Evolutionary conservation across 257 asterid species (phyloP).

Genomic region (Prunella vulgaris): DNA sequence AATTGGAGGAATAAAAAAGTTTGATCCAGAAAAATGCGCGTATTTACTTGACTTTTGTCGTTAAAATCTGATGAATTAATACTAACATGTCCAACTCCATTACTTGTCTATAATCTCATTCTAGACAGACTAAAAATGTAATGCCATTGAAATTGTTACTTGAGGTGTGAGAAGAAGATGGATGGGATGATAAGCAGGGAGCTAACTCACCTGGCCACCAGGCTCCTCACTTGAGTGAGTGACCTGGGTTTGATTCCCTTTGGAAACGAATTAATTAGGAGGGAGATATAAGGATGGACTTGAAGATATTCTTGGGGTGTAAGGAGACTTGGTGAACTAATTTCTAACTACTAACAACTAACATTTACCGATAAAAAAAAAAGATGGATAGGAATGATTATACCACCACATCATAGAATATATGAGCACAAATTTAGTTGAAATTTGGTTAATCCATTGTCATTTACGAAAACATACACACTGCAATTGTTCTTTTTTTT

Average conservation of each 20-base stretch:
- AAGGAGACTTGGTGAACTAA: too few species aligned
- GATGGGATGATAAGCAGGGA: too few species aligned
- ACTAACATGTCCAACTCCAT: not conserved
- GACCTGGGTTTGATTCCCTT: too few species aligned
- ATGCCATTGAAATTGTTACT: not conserved
- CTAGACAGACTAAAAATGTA: too few species aligned
- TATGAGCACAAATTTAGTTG: not conserved
- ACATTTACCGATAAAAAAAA: too few species aligned
- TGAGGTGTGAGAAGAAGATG: not conserved
- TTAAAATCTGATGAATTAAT: not conserved
- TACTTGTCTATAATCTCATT: too few species aligned
- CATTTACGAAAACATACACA: not conserved
- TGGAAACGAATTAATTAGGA: too few species aligned
- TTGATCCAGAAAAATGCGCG: not conserved
- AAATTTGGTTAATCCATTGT: conserved; percentile 1
- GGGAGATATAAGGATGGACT: too few species aligned
- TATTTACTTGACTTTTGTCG: not conserved
- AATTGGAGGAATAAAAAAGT: not conserved
- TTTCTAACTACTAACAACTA: too few species aligned
- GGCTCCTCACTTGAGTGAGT: too few species aligned
- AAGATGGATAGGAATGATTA: not conserved
- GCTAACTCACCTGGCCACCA: too few species aligned
- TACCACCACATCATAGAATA: not conserved
- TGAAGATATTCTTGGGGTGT: too few species aligned
- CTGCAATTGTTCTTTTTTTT: not conserved